Conservation (phyloP, 2,329 filamentous ascomycete genomes). For the Balansia obtecta region DNA sequence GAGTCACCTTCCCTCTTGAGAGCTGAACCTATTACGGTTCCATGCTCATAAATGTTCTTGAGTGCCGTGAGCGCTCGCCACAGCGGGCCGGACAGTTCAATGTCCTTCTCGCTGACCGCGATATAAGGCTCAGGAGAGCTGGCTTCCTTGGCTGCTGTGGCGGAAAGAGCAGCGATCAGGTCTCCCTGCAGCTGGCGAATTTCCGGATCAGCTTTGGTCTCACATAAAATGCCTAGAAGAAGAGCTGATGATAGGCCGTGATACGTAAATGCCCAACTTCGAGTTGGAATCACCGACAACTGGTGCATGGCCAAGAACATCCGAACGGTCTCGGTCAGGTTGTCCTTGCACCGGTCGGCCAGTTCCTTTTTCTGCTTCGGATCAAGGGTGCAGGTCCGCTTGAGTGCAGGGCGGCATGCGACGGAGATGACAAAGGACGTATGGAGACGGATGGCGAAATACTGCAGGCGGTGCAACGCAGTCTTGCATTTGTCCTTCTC, state of each 20-base stretch:
- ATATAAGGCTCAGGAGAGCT: constrained; percentile 41
- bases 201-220: constrained; percentile 51
- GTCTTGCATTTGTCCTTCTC: constrained; percentile 52
- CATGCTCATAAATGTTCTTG: constrained; percentile 55
- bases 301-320: constrained; percentile 62
- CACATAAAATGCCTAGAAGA: constrained; percentile 48
- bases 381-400: constrained; percentile 39
- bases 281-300: constrained; percentile 51
- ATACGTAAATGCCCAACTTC: constrained; percentile 57
- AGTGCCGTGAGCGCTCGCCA: constrained; percentile 48
- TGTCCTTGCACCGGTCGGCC: constrained; percentile 46
- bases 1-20: constrained; percentile 37
- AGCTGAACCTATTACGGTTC: constrained; percentile 38
- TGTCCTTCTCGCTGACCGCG: constrained; percentile 43
- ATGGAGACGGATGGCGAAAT: constrained; percentile 52
- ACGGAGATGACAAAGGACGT: constrained; percentile 55
- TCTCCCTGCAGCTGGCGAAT: constrained; percentile 52
- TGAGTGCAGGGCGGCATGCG: constrained; percentile 49
- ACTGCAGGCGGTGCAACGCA: constrained; percentile 48
- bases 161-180: constrained; percentile 49
- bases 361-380: constrained; percentile 40
- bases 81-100: constrained; percentile 48
- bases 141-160: constrained; percentile 50
- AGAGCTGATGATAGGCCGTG: constrained; percentile 54
- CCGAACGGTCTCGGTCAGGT: constrained; percentile 51